These are phyloP conservation scores for Russula vinacea DNA, from an alignment of 768 basidiomycete species.

Conservation along the genomic window DNA sequence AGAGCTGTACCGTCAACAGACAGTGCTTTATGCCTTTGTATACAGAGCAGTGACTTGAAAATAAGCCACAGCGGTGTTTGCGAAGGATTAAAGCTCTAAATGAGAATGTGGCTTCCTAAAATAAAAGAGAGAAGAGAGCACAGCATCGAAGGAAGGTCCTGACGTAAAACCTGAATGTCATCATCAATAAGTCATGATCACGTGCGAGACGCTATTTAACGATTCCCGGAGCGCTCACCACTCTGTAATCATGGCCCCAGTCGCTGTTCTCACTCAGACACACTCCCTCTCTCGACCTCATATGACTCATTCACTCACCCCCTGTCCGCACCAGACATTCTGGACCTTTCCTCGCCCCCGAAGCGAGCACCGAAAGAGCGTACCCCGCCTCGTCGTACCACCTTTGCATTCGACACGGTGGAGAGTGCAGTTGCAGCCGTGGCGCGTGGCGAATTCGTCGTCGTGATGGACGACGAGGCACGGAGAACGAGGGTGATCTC, in stretches of 20 bases:
- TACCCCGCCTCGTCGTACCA: slow-evolving; percentile 32
- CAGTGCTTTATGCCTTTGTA: neutral
- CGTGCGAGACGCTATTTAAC: neutral
- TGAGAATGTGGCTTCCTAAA: no score
- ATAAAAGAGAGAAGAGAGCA: no score
- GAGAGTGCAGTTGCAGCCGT: slow-evolving; percentile 78
- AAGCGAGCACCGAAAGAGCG: slow-evolving; percentile 31
- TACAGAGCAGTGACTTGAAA: neutral
- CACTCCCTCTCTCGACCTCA: neutral
- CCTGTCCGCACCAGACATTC: slow-evolving; percentile 6
- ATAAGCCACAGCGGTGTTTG: no score
- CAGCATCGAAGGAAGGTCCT: no score
- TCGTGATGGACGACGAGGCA: slow-evolving; percentile 96
- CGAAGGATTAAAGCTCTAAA: no score
- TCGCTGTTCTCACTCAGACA: slow-evolving; percentile 8
- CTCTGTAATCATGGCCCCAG: slow-evolving; percentile 18
- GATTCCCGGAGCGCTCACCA: neutral
- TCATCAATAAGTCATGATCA: neutral
- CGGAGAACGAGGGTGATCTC: slow-evolving; percentile 98
- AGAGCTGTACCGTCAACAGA: neutral
- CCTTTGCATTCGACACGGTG: slow-evolving; percentile 74
- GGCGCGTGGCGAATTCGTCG: slow-evolving; percentile 79
- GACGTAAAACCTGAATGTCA: neutral
- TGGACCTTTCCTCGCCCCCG: slow-evolving; percentile 29
- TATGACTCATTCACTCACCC: neutral